Percentiles rank a stretch among this genome's conserved stretches.
Evolutionary conservation across 805 yeast species (phyloP).

Genomic region (Starmerella floris): DNA sequence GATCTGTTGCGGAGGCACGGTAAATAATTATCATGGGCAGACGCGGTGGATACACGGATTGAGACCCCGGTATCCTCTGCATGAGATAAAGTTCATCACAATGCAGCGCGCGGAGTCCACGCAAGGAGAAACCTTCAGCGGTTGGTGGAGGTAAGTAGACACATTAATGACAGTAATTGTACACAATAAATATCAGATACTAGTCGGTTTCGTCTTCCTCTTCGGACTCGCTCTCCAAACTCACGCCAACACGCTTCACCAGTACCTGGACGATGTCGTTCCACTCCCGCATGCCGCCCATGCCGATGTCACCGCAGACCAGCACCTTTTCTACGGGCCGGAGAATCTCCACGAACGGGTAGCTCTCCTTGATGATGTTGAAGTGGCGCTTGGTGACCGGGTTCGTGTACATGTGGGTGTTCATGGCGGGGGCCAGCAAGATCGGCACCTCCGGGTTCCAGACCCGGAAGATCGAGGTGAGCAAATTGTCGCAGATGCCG

Average conservation of each 20-base stretch:
- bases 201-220: conserved; percentile 14
- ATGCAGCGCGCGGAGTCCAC: no score
- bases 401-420: conserved; percentile 80
- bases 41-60: no score
- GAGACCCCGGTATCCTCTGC: no score
- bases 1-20: no score
- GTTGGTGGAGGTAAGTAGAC: no score
- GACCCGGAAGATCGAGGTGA: conserved; percentile 80
- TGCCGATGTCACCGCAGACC: conserved; percentile 91
- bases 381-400: conserved; percentile 77
- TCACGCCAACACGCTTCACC: conserved; percentile 32
- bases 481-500: conserved; percentile 82
- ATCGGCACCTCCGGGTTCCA: conserved; percentile 94
- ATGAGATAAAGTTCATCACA: no score
- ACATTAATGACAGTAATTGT: no score
- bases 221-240: conserved; percentile 22
- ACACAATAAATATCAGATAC: no score
- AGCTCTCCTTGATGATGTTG: conserved; percentile 57
- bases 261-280: conserved; percentile 83
- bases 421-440: conserved; percentile 90
- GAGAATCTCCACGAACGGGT: conserved; percentile 85
- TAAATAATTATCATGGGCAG: no score
- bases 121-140: no score
- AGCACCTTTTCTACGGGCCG: conserved; percentile 92
- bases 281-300: conserved; percentile 99